These are phyloP conservation scores for Pistacia atlantica DNA, from an alignment of 345 rosid genomes.

Conservation along the genomic window DNA sequence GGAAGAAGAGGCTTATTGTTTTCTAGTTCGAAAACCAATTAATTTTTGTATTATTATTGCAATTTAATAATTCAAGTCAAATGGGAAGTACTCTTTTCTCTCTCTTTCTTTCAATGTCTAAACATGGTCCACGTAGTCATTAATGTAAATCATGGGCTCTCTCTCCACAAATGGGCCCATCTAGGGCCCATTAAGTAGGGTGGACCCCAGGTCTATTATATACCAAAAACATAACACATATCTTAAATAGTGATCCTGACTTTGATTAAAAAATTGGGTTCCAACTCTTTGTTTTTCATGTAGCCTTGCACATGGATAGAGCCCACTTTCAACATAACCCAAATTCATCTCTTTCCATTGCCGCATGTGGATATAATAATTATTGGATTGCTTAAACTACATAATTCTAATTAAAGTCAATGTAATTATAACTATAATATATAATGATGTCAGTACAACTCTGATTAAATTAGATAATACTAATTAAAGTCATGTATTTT, in stretches of 20 bases:
- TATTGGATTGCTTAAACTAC: too few species aligned
- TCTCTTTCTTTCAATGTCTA: neutral
- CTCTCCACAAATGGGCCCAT: constrained; percentile 24
- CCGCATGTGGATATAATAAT: neutral
- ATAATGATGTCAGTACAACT: too few species aligned
- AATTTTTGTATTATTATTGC: neutral
- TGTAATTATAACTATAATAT: too few species aligned
- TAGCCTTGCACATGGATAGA: constrained; percentile 47
- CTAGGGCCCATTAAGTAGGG: constrained; percentile 25
- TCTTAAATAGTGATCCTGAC: constrained; percentile 15
- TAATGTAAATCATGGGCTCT: constrained; percentile 32
- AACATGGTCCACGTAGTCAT: constrained; percentile 13
- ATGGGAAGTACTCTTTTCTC: constrained; percentile 1
- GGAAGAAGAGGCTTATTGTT: constrained; percentile 63
- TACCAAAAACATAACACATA: constrained; percentile 14
- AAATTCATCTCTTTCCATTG: neutral
- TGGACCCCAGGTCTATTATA: constrained; percentile 36
- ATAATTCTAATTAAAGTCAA: too few species aligned
- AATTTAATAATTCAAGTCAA: constrained; percentile 26
- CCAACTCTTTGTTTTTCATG: constrained; percentile 13
- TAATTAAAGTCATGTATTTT: too few species aligned
- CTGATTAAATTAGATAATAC: too few species aligned
- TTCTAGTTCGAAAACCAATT: neutral
- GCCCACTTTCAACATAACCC: constrained; percentile 27
- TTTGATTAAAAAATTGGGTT: neutral